Evolutionary conservation across 805 yeast genomes (phyloP).

Genomic region (Lachancea fermentati): DNA sequence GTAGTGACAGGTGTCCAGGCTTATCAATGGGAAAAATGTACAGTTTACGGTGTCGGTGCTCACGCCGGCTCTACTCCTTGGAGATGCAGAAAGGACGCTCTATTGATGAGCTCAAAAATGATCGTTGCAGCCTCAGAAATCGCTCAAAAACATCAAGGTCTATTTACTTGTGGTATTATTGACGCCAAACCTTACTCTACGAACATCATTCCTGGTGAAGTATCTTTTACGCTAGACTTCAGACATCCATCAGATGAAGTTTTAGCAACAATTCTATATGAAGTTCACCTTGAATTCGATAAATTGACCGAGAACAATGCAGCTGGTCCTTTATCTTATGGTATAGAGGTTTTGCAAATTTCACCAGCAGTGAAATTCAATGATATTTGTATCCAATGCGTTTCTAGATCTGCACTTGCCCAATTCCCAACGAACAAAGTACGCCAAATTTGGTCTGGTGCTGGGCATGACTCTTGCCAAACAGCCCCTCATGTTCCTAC

Average conservation of each 20-base stretch:
- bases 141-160: slow-evolving; percentile 47
- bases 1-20: slow-evolving; percentile 65
- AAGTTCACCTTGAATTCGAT: slow-evolving; percentile 35
- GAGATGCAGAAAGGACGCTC: slow-evolving; percentile 53
- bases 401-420: slow-evolving; percentile 46
- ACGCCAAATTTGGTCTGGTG: slow-evolving; percentile 54
- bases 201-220: slow-evolving; percentile 62
- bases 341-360: slow-evolving; percentile 40
- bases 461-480: slow-evolving; percentile 69
- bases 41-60: slow-evolving; percentile 57
- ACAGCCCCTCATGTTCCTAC: slow-evolving; percentile 56
- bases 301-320: slow-evolving; percentile 32
- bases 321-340: slow-evolving; percentile 33
- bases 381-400: slow-evolving; percentile 45
- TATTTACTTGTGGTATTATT: slow-evolving; percentile 55
- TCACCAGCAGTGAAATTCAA: slow-evolving; percentile 57
- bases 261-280: slow-evolving; percentile 35
- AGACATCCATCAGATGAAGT: slow-evolving; percentile 48
- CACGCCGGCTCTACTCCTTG: slow-evolving; percentile 76
- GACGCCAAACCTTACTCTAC: slow-evolving; percentile 54
- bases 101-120: slow-evolving; percentile 53
- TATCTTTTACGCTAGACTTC: slow-evolving; percentile 54
- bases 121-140: slow-evolving; percentile 50
- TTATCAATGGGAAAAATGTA: slow-evolving; percentile 53
- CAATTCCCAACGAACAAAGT: slow-evolving; percentile 41